Evolutionary conservation across 1,284 basidiomycete genomes (phyloP).

Genomic region (Tilletia horrida): DNA sequence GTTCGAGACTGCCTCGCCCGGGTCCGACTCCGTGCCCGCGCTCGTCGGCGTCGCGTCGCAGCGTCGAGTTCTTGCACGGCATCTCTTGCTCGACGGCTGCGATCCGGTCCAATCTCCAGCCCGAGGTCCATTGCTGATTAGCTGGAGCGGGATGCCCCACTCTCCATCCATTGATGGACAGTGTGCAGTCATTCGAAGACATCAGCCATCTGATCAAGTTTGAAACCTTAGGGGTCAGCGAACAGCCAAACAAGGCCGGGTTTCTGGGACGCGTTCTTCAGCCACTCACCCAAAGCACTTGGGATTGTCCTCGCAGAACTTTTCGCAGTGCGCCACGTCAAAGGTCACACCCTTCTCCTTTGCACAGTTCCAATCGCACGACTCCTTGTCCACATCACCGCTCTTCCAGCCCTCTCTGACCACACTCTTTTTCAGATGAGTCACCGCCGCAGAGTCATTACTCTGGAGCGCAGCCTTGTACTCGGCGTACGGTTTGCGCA

Average conservation of each 20-base stretch:
- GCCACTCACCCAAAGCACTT: conserved; percentile 18
- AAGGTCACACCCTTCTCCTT: conserved; percentile 14
- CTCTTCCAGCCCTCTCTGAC: conserved; percentile 16
- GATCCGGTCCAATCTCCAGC: conserved; percentile 19
- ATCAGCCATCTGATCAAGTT: conserved; percentile 7
- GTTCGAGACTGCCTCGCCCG: conserved; percentile 10
- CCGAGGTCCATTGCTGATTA: conserved; percentile 12
- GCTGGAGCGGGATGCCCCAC: conserved; percentile 8
- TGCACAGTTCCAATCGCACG: conserved; percentile 18
- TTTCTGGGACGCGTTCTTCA: background rate
- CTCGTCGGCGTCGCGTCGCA: conserved; percentile 10
- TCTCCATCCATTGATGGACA: conserved; percentile 9
- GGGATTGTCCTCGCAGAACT: conserved; percentile 19
- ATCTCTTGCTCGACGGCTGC: conserved; percentile 15
- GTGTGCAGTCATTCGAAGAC: conserved; percentile 15
- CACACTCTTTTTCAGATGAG: conserved; percentile 8
- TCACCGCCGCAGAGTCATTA: background rate
- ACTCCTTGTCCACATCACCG: conserved; percentile 15
- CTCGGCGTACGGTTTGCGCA: conserved; percentile 15
- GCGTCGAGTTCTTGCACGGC: conserved; percentile 13
- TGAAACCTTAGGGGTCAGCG: background rate
- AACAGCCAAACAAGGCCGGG: background rate
- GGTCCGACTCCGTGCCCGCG: conserved; percentile 10
- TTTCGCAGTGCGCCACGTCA: conserved; percentile 17
- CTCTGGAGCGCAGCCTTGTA: conserved; percentile 3